Conservation (phyloP, 805 yeast species). For the Yamadazyma kitorensis region DNA sequence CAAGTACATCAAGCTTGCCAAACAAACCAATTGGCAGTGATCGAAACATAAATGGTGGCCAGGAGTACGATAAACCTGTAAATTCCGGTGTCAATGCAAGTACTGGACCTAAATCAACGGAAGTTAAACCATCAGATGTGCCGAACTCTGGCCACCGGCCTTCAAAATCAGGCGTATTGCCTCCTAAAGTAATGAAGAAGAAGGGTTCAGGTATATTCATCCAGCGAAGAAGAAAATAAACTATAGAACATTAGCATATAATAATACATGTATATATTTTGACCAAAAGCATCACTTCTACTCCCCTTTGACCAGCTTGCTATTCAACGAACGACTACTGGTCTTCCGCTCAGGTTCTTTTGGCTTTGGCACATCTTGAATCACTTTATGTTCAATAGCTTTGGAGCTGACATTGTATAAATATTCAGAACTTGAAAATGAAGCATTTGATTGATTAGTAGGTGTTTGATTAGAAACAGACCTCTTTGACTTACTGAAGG, state of each 20-base stretch:
- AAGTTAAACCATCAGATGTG: neutral
- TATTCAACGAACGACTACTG: neutral
- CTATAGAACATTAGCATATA: neutral
- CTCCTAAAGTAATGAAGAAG: conserved; percentile 4
- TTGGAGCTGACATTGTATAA: conserved; percentile 12
- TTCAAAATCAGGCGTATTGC: conserved; percentile 3
- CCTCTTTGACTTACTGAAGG: conserved; percentile 3
- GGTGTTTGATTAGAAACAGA: too few relatives aligned
- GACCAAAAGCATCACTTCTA: too few relatives aligned
- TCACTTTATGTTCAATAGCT: conserved; percentile 14
- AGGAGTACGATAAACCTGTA: too few relatives aligned
- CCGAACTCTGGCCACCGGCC: neutral
- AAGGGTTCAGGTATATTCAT: conserved; percentile 9
- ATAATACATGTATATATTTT: conserved; percentile 5
- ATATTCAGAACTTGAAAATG: conserved; percentile 6
- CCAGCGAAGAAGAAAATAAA: conserved; percentile 5
- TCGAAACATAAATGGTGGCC: too few relatives aligned
- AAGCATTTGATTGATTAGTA: neutral
- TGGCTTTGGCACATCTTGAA: neutral
- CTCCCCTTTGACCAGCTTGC: conserved; percentile 11
- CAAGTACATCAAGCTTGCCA: too few relatives aligned
- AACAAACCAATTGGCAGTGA: too few relatives aligned
- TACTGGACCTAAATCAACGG: conserved; percentile 1
- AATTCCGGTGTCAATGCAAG: too few relatives aligned
- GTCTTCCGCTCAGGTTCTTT: neutral